Percentiles rank a stretch among this genome's conserved stretches.
phyloP scores from a whole-genome alignment of 495 filamentous ascomycete species.

The Glarea lozoyensis region DNA sequence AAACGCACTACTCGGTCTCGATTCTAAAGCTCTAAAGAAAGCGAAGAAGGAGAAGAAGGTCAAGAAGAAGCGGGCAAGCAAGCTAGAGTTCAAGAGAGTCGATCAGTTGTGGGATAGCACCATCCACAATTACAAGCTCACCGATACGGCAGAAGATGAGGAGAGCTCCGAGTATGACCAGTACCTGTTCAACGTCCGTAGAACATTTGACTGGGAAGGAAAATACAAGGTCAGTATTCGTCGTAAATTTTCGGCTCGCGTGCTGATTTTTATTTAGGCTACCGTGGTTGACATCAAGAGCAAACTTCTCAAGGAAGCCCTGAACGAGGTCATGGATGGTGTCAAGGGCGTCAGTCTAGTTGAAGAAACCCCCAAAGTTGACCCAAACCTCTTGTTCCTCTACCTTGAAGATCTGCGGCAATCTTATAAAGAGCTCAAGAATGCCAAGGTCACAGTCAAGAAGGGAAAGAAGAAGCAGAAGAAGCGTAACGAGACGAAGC shows the following conservation, averaged over 20 bases:
- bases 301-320: constrained; percentile 61
- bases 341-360: constrained; percentile 76
- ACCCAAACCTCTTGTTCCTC: constrained; percentile 84
- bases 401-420: constrained; percentile 70
- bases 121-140: constrained; percentile 76
- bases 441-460: constrained; percentile 38
- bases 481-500: constrained; percentile 60
- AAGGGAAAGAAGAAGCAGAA: constrained; percentile 49
- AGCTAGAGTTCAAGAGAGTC: constrained; percentile 76
- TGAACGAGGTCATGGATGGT: constrained; percentile 69
- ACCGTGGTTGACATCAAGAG: constrained; percentile 77
- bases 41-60: constrained; percentile 21
- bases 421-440: constrained; percentile 57
- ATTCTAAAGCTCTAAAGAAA: constrained; percentile 19
- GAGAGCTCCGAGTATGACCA: constrained; percentile 72
- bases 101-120: constrained; percentile 76
- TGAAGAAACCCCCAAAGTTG: constrained; percentile 67
- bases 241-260: background rate
- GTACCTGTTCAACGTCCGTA: constrained; percentile 78
- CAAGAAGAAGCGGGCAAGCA: constrained; percentile 46
- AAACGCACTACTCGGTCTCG: constrained; percentile 14
- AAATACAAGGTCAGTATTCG: constrained; percentile 48
- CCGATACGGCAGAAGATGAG: constrained; percentile 65
- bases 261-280: constrained; percentile 9
- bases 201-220: constrained; percentile 82